phyloP scores from a whole-genome alignment of 495 filamentous ascomycete species.

The Aspergillus bridgeri region DNA sequence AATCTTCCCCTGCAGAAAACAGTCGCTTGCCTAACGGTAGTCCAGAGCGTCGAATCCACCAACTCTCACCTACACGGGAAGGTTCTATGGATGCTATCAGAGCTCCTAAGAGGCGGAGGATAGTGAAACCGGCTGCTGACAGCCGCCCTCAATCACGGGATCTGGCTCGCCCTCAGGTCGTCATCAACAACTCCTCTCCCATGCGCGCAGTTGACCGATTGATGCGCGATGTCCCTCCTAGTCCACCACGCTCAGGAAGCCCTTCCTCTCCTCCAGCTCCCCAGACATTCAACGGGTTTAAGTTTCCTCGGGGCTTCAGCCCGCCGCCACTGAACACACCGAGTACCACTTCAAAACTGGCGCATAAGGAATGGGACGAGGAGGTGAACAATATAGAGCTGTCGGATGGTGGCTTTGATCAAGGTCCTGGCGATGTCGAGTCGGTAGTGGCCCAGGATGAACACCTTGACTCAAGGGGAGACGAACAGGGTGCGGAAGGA shows the following conservation, averaged over 20 bases:
- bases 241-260: constrained; percentile 40
- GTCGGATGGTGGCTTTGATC: constrained; percentile 14
- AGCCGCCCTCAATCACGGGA: constrained; percentile 8
- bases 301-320: constrained; percentile 37
- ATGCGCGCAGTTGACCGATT: constrained; percentile 9
- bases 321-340: constrained; percentile 32
- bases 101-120: constrained; percentile 33
- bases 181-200: constrained; percentile 25
- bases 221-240: constrained; percentile 34
- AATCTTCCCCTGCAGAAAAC: constrained; percentile 21
- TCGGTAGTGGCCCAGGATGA: constrained; percentile 21
- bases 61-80: neutral
- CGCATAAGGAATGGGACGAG: constrained; percentile 9
- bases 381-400: constrained; percentile 5
- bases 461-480: constrained; percentile 2
- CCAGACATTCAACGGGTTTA: constrained; percentile 29
- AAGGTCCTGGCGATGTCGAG: constrained; percentile 19
- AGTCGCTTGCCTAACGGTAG: neutral
- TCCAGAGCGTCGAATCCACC: neutral
- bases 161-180: constrained; percentile 19
- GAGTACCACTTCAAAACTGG: constrained; percentile 23
- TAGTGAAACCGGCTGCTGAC: constrained; percentile 23
- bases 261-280: constrained; percentile 22
- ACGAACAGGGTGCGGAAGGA: constrained; percentile 9
- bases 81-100: neutral